Percentiles rank a stretch among this genome's conserved stretches.
Evolutionary conservation across 2,329 filamentous ascomycete species (phyloP).

Genomic region (Paecilomyces niveus): DNA sequence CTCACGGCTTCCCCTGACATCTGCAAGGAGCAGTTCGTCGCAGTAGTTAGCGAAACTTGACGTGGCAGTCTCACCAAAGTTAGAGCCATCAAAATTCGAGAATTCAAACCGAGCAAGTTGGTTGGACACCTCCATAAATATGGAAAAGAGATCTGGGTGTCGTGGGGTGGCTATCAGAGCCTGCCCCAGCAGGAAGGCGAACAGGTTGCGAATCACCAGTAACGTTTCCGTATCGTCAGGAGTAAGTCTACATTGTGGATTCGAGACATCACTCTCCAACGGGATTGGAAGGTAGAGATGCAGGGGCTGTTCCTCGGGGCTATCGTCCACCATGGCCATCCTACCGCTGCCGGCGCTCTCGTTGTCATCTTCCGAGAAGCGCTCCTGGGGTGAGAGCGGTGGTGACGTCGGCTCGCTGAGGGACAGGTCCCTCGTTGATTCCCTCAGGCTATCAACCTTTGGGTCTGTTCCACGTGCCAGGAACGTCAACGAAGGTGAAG

Average conservation of each 20-base stretch:
- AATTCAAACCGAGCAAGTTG: conserved; percentile 54
- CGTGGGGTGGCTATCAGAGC: conserved; percentile 53
- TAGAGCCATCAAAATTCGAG: conserved; percentile 55
- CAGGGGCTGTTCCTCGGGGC: conserved; percentile 36
- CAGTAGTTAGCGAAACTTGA: conserved; percentile 54
- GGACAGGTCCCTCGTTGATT: conserved; percentile 23
- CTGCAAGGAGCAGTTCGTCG: conserved; percentile 67
- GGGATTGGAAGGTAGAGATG: conserved; percentile 55
- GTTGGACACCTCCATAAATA: conserved; percentile 55
- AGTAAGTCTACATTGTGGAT: conserved; percentile 23
- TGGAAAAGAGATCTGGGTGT: conserved; percentile 49
- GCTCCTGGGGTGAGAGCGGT: conserved; percentile 24
- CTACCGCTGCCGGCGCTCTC: conserved; percentile 42
- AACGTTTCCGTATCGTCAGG: conserved; percentile 50
- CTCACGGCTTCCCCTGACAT: conserved; percentile 74
- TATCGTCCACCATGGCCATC: conserved; percentile 42
- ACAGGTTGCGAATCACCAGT: conserved; percentile 55
- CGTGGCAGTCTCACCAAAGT: conserved; percentile 55
- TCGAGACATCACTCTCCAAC: conserved; percentile 44
- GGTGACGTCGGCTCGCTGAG: conserved; percentile 20
- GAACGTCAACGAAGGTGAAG: conserved; percentile 49
- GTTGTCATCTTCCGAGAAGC: conserved; percentile 26
- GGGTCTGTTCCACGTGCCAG: conserved; percentile 47
- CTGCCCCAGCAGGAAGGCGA: conserved; percentile 57
- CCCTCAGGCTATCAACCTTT: conserved; percentile 33